Evolutionary conservation across 352 stramenopile species (phyloP), one percentile per base, ranked within the genome.

Genomic region (Phytopythium chamaehyphon): DNA sequence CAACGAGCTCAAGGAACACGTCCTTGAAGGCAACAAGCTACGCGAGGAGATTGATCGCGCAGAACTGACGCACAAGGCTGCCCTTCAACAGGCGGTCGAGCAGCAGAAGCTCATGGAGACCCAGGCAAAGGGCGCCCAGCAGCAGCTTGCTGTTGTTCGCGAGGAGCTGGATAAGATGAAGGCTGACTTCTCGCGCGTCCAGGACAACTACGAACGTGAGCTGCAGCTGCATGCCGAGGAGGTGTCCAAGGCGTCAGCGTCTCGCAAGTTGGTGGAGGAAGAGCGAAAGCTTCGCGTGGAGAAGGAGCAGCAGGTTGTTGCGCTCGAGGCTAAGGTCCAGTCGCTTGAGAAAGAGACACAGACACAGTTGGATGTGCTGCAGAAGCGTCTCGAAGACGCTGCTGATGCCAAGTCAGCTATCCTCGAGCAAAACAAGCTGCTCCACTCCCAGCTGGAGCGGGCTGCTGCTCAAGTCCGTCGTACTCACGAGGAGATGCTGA

Each of bases 191-290:
- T 55, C 62, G 0, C 65, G 47, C 1, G 77, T 82, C 11, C 76
- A 84, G 28, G 74, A 83, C 18, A 90, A 93, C 54, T 96, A 96
- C 48, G 81, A 93, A 51, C 79, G 84, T 10, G 86, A 96, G 51
- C 54, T 96, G 21, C 80, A 93, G 53, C 58, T 91, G 37, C 86
- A 93, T 39, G 76, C 84, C 0, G 61, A 67, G 3, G 74, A 90
- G 54, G 76, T 88, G 7, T 59, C 71, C 14, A 83, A 80, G 53
- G 65, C 76, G 14, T 71, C 76, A 2, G 58, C 70, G 10, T 67
- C 66, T 40, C 71, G 77, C 18, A 76, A 78, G 37, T 60, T 76
- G 36, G 62, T 89, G 44, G 74, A 89, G 45, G 66, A 78, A 19
- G 55, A 76, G 23, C 64, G 69, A 42, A 71, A 68, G 33, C 54